A percentile compares a stretch with the other conserved stretches of the same genome.
Conservation (phyloP, 768 basidiomycete species). For the Rhizopogon vesiculosus region DNA sequence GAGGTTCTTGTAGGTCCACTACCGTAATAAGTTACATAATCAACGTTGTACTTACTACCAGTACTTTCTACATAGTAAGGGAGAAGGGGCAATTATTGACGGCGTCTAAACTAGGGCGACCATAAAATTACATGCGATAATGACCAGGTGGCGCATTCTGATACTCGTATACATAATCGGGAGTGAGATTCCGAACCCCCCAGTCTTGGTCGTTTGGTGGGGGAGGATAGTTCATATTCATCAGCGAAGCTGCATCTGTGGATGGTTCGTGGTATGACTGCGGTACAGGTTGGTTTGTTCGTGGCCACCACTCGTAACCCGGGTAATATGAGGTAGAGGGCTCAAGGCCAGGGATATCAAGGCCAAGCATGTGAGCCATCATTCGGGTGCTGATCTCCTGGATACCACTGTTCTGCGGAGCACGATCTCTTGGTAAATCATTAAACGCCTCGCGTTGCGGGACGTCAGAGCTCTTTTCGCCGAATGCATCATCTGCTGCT, state of each 20-base stretch:
- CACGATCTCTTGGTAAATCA: slow-evolving; percentile 18
- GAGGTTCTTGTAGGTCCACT: slow-evolving; percentile 28
- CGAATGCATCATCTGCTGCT: slow-evolving; percentile 60
- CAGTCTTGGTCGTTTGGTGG: slow-evolving; percentile 14
- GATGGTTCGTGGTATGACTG: slow-evolving; percentile 10
- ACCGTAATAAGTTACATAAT: slow-evolving; percentile 21
- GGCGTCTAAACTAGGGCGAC: background rate
- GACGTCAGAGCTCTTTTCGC: slow-evolving; percentile 45
- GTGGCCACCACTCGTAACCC: slow-evolving; percentile 68
- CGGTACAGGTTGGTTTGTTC: slow-evolving; percentile 17
- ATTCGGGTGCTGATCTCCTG: slow-evolving; percentile 61
- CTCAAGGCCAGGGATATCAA: slow-evolving; percentile 57
- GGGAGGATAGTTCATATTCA: slow-evolving; percentile 14
- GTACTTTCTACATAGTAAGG: background rate
- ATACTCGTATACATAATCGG: slow-evolving; percentile 17
- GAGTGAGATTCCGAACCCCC: slow-evolving; percentile 10
- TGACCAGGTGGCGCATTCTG: slow-evolving; percentile 10
- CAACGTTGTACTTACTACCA: background rate
- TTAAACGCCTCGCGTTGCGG: slow-evolving; percentile 38
- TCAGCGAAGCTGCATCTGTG: slow-evolving; percentile 4
- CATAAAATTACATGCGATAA: slow-evolving; percentile 16
- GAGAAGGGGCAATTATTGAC: background rate
- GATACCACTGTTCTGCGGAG: slow-evolving; percentile 34
- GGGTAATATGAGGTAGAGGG: slow-evolving; percentile 47
- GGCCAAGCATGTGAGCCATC: slow-evolving; percentile 70